A percentile compares a stretch with the other conserved stretches of the same genome.
Conservation (phyloP, 148 eudicot genomes). For the Chenopodium album region DNA sequence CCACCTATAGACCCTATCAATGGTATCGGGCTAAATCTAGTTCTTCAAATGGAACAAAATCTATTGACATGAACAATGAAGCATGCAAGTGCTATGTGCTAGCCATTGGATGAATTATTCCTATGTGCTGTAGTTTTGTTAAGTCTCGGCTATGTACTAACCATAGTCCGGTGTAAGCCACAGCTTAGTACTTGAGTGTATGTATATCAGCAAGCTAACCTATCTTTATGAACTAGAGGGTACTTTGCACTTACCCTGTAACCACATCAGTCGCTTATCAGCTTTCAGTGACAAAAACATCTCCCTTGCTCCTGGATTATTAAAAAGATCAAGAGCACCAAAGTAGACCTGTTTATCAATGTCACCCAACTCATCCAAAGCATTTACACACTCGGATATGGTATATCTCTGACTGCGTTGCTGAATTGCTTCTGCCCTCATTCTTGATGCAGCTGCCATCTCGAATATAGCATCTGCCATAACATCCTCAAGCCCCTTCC, state of each 20-base stretch:
- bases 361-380: conserved; percentile 52
- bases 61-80: no score
- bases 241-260: conserved; percentile 50
- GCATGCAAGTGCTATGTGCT: not conserved
- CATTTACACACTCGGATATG: conserved; percentile 50
- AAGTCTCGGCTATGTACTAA: conserved; percentile 2
- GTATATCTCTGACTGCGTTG: conserved; percentile 43
- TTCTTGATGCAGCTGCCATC: conserved; percentile 71
- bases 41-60: no score
- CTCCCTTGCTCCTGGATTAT: conserved; percentile 53
- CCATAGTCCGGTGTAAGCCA: not conserved
- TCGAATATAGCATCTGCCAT: conserved; percentile 62
- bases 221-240: not conserved
- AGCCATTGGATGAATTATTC: not conserved
- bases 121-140: not conserved
- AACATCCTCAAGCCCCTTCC: conserved; percentile 50
- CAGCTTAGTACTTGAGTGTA: conserved; percentile 7
- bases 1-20: no score
- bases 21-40: no score
- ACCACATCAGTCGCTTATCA: conserved; percentile 62
- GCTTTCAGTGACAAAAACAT: conserved; percentile 56
- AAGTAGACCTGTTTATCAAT: conserved; percentile 48
- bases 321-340: conserved; percentile 66
- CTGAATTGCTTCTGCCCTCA: conserved; percentile 58
- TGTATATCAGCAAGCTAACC: conserved; percentile 12